Conservation (phyloP, 1,139 yeast species). For the Suhomyces terraborum region DNA sequence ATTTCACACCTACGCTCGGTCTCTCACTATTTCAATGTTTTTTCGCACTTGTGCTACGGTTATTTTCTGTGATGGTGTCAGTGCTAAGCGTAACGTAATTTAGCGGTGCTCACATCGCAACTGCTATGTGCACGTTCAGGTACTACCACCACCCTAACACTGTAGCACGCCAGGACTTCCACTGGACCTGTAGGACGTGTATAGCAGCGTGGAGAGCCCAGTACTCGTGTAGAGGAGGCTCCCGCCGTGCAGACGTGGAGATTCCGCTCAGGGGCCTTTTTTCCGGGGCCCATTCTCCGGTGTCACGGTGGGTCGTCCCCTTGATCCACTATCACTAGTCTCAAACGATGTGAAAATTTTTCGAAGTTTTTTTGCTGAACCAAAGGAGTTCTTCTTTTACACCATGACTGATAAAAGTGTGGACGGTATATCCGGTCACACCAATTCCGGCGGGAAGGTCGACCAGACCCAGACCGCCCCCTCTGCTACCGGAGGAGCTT, state of each 20-base stretch:
- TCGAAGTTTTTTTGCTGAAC: constrained; percentile 12
- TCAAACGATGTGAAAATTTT: constrained; percentile 15
- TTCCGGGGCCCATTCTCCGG: too few relatives aligned
- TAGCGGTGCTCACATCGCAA: background rate
- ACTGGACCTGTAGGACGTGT: too few relatives aligned
- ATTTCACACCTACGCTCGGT: too few relatives aligned
- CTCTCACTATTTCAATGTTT: too few relatives aligned
- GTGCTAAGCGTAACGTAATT: background rate
- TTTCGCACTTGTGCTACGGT: too few relatives aligned
- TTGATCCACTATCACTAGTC: constrained; percentile 10
- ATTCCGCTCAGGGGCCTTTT: background rate
- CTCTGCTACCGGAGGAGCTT: constrained; percentile 8
- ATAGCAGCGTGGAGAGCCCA: too few relatives aligned
- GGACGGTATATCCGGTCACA: constrained; percentile 15
- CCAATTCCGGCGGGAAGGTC: constrained; percentile 12
- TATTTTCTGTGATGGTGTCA: too few relatives aligned
- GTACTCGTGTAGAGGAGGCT: too few relatives aligned
- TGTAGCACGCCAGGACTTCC: background rate
- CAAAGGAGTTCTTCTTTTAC: constrained; percentile 11
- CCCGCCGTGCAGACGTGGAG: background rate
- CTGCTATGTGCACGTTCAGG: background rate
- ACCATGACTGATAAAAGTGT: constrained; percentile 16
- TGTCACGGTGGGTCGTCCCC: constrained; percentile 12
- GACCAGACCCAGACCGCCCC: constrained; percentile 6
- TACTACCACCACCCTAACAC: too few relatives aligned